These are phyloP conservation scores for Phytophthora ohioensis DNA, from an alignment of 352 stramenopile genomes.

Conservation along the genomic window DNA sequence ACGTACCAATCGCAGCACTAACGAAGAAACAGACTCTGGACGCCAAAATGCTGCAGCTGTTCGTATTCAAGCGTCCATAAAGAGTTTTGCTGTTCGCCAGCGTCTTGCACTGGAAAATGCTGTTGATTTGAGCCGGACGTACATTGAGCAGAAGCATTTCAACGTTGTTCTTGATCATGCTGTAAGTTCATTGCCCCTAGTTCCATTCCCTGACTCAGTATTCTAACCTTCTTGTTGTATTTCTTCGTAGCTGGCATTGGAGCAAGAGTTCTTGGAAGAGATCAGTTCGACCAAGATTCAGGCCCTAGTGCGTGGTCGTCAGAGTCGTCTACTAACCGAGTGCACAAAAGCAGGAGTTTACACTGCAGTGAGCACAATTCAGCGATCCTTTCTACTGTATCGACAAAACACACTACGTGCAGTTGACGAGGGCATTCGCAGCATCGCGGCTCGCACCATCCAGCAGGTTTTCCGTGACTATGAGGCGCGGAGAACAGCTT, in stretches of 20 bases:
- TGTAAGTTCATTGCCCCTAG: constrained; percentile 35
- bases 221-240: constrained; percentile 7
- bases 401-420: constrained; percentile 1
- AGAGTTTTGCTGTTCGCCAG: constrained; percentile 35
- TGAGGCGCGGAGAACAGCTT: constrained; percentile 19
- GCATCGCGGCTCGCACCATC: constrained; percentile 60
- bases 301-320: constrained; percentile 63
- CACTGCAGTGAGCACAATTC: constrained; percentile 58
- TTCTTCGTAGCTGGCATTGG: constrained; percentile 40
- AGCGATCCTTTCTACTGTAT: constrained; percentile 51
- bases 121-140: constrained; percentile 57
- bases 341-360: constrained; percentile 51
- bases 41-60: constrained; percentile 37
- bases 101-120: constrained; percentile 40
- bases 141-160: constrained; percentile 71
- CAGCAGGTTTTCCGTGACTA: constrained; percentile 54
- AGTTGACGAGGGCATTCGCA: constrained; percentile 46
- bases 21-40: constrained; percentile 1
- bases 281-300: constrained; percentile 70
- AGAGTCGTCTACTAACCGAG: constrained; percentile 63
- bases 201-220: neutral
- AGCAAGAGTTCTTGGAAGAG: constrained; percentile 58
- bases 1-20: neutral
- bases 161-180: constrained; percentile 50
- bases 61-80: constrained; percentile 51